Evolutionary conservation across 805 yeast species (phyloP), one percentile per base, ranked within the genome.

Genomic region (Teunomyces atbi): DNA sequence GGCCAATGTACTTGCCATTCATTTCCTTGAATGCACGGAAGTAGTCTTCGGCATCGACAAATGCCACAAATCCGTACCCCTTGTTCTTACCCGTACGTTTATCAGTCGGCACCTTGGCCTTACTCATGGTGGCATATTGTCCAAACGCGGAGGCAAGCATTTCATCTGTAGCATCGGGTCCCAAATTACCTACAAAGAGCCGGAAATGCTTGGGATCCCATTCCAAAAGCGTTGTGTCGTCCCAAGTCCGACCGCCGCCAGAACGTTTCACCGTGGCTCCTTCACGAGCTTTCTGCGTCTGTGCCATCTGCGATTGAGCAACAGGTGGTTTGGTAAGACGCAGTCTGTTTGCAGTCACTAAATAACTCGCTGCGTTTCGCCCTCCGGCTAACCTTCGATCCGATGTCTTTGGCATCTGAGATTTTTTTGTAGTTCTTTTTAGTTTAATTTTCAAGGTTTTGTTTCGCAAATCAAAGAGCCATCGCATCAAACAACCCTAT

Each of bases 21-120:
- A 85, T 77, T 55, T 83, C 88, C 58, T 81, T 83, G 64, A 83
- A 86, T 2, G 91, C 89, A 43, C 69, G 65, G 45, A 86, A 68
- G 55, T 84, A 86, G 57, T 86, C 92, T 16, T 81, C 79, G 0
- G 91, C 64, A 49, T 75, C 76, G 2, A 66, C 69, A 60, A 87
- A 86, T 5, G 88, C 81, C 11, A 86, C 84, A 61, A 86, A 87
- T 6, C 90, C 95, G 59, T 69, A 87, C 3, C 95, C 94, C 58
- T 79, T 82, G 48, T 75, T 73, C 50, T 72, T 75, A 6, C 67
- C 70, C 0, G 77, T 67, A 26, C 62, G 64, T 18, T 62, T 61
- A 51, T 82, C 86, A 34, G 61, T 48, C 1, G 89, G 87, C 1
- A 85, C 86, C 44, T 77, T 73, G 5, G 78, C 86, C 52, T 82